These are phyloP conservation scores for Venturia aucupariae DNA, from an alignment of 2,329 filamentous ascomycete genomes.

Conservation along the genomic window DNA sequence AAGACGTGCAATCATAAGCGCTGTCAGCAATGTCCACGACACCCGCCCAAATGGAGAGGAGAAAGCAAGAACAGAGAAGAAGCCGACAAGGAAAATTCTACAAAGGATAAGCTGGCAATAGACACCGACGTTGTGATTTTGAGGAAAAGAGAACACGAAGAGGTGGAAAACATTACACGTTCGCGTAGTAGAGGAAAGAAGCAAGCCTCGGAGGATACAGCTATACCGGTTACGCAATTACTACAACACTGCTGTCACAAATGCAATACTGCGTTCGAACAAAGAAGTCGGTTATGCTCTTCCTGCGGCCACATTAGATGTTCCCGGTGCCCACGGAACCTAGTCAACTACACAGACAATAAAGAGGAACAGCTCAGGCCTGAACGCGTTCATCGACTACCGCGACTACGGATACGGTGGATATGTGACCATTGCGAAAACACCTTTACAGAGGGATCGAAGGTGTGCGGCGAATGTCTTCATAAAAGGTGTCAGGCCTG, in stretches of 20 bases:
- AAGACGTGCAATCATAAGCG: constrained; percentile 6
- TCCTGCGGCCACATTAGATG: constrained; percentile 9
- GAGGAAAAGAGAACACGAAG: background rate
- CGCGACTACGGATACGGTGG: constrained; percentile 8
- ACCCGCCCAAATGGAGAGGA: background rate
- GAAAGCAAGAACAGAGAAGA: background rate
- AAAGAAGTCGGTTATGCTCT: background rate
- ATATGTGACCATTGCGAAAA: constrained; percentile 5
- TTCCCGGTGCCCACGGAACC: constrained; percentile 5
- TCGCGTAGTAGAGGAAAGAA: background rate
- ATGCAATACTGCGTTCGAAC: constrained; percentile 2
- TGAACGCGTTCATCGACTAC: constrained; percentile 5
- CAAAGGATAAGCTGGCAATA: background rate
- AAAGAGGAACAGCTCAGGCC: background rate
- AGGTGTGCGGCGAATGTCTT: background rate
- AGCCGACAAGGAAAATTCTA: background rate
- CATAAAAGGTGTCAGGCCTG: constrained; percentile 8
- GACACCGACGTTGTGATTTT: background rate
- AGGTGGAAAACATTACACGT: background rate
- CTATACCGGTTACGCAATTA: background rate
- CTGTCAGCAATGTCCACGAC: constrained; percentile 1
- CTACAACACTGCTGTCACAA: constrained; percentile 3
- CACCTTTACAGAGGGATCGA: background rate
- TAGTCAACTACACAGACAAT: background rate
- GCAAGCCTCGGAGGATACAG: background rate